A percentile compares a stretch with the other conserved stretches of the same genome.
Evolutionary conservation across 2,329 filamentous ascomycete species (phyloP).

Genomic region (Simplicillium aogashimaense): DNA sequence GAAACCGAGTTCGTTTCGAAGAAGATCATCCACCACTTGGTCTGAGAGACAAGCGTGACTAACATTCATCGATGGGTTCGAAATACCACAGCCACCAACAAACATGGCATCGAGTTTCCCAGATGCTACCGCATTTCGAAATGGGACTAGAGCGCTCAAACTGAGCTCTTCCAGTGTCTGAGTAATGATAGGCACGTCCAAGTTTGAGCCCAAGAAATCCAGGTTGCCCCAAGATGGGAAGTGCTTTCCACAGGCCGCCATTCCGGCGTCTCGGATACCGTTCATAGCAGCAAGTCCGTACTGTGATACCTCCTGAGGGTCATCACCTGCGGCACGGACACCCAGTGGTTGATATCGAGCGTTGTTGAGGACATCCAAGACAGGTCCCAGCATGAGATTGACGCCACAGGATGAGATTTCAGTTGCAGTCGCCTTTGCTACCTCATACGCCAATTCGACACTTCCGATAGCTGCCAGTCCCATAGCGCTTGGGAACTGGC

Average conservation of each 20-base stretch:
- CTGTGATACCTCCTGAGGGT: conserved; percentile 88
- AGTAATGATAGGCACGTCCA: conserved; percentile 91
- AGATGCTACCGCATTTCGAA: conserved; percentile 77
- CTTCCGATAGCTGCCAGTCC: conserved; percentile 88
- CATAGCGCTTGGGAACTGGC: conserved; percentile 96
- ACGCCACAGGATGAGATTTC: conserved; percentile 89
- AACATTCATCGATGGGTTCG: conserved; percentile 83
- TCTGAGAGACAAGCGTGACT: conserved; percentile 92
- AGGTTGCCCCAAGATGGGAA: conserved; percentile 95
- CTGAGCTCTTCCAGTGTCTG: conserved; percentile 89
- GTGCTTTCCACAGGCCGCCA: conserved; percentile 88
- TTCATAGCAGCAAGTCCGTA: conserved; percentile 87
- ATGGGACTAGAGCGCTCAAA: conserved; percentile 83
- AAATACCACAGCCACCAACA: conserved; percentile 88
- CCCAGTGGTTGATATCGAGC: conserved; percentile 83
- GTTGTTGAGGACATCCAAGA: conserved; percentile 89
- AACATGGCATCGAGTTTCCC: conserved; percentile 86
- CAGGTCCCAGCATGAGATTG: conserved; percentile 90
- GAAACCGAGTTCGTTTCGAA: conserved; percentile 83
- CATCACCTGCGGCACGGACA: conserved; percentile 81
- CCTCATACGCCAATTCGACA: conserved; percentile 73
- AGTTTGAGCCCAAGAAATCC: conserved; percentile 81
- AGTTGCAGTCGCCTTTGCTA: conserved; percentile 86
- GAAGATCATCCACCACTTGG: conserved; percentile 81
- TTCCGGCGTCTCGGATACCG: conserved; percentile 82